phyloP scores from a whole-genome alignment of 2,329 filamentous ascomycete species.

The Neopestalotiopsis rosae region DNA sequence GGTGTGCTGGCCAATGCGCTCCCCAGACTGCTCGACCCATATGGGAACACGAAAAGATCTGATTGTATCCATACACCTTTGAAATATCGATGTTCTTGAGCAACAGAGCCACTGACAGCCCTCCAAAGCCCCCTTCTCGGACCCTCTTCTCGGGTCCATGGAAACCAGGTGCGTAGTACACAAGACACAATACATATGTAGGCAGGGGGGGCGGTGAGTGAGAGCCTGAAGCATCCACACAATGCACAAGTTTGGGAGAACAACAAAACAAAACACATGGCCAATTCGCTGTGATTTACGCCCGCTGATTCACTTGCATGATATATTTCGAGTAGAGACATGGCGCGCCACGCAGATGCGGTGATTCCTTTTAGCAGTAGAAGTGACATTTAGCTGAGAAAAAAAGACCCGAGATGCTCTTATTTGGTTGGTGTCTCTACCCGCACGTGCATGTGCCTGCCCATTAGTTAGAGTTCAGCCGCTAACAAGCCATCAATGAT shows the following conservation, averaged over 20 bases:
- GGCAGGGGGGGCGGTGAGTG: background rate
- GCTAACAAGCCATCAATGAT: background rate
- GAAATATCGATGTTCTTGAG: background rate
- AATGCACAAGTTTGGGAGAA: background rate
- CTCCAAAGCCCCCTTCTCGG: background rate
- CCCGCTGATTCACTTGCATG: background rate
- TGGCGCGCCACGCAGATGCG: background rate
- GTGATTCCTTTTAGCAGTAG: background rate
- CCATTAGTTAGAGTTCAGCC: conserved; percentile 4
- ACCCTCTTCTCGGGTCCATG: background rate
- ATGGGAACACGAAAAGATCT: background rate
- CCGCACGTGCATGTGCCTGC: background rate
- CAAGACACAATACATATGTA: background rate
- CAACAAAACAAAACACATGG: background rate
- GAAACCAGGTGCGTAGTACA: background rate
- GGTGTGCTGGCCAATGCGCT: background rate
- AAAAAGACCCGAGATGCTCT: background rate
- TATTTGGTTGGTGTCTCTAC: background rate
- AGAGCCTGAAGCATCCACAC: background rate
- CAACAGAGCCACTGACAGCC: background rate
- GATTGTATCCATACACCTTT: background rate
- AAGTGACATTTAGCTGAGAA: background rate
- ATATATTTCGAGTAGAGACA: background rate
- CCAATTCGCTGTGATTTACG: too few relatives aligned
- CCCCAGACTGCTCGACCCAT: background rate